A percentile compares a stretch with the other conserved stretches of the same genome.
Evolutionary conservation across 106 monocot genomes (phyloP).

Genomic region (Hemerocallis citrina): DNA sequence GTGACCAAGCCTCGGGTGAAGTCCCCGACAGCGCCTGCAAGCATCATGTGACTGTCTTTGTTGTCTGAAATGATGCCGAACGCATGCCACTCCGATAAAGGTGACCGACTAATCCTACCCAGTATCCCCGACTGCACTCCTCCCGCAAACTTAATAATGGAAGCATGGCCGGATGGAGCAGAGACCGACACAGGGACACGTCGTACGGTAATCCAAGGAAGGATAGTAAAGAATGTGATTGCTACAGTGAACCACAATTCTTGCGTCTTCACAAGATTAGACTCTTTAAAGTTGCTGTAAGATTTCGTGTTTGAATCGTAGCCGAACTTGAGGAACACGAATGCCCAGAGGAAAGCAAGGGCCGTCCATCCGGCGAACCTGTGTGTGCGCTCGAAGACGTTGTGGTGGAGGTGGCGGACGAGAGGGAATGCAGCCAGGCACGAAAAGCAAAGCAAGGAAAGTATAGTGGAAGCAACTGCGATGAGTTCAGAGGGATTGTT

Average conservation of each 20-base stretch:
- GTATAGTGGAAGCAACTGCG: conserved; percentile 30
- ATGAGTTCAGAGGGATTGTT: conserved; percentile 17
- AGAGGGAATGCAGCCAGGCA: conserved; percentile 36
- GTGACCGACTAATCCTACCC: conserved; percentile 47
- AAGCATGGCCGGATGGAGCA: conserved; percentile 40
- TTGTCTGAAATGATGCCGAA: conserved; percentile 52
- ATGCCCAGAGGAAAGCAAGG: conserved; percentile 45
- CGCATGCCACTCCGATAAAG: conserved; percentile 60
- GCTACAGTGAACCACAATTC: conserved; percentile 38
- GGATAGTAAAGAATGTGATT: conserved; percentile 46
- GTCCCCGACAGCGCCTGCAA: conserved; percentile 63
- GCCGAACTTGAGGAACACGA: conserved; percentile 28
- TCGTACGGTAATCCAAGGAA: conserved; percentile 44
- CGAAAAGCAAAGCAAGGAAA: conserved; percentile 32
- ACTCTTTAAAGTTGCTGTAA: conserved; percentile 19
- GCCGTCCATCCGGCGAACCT: conserved; percentile 62
- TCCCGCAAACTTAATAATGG: conserved; percentile 38
- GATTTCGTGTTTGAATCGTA: conserved; percentile 30
- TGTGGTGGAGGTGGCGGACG: conserved; percentile 66
- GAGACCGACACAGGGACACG: conserved; percentile 30
- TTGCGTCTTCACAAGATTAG: conserved; percentile 14
- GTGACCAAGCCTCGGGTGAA: conserved; percentile 34
- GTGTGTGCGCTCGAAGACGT: conserved; percentile 58
- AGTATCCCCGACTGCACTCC: conserved; percentile 40
- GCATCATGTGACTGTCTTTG: conserved; percentile 45